Base-by-base conservation (phyloP, 2,329 filamentous ascomycete genomes). In the Sporothrix pseudoabietina region DNA sequence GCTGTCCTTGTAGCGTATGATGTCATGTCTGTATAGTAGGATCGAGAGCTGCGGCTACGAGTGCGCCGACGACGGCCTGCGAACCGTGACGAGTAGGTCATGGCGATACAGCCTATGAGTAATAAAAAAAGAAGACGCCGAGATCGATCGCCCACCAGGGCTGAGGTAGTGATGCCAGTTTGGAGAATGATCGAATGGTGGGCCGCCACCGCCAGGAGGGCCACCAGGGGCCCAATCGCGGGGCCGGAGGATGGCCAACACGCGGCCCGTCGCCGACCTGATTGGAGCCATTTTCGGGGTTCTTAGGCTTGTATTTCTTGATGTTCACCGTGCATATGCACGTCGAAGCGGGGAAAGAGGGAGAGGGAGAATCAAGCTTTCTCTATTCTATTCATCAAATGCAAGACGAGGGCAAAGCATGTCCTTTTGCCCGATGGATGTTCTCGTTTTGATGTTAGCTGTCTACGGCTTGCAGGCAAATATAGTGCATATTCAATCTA, bases 41-140 rank as follows among this genome's bases (percentile, higher is more conserved):
- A 63, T 14, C 57, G 57, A 1, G 55, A 35, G 19, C 55, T 49
- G 41, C 69, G 41, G 41, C 41, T 65, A 26, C 69, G 55, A 30
- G 41, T 49, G 30, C 69, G 55, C 16, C 55, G 41, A 4, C 55
- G 35, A 1, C n/a, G 10, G 8, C 22, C 69, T 1, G 30, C 32
- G n/a, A 71, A 61, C 1, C 69, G 69, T 6, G 69, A 71, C 7
- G 69, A 71, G 44, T 52, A 71, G 16, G 57, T 54, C 39, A 61
- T 14, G 16, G n/a, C 57, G 44, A 71, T 71, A 57, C 69, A 71
- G 41, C 55, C 41, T 41, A 71, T 9, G 35, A 71, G 55, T 16
- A 65, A 16, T 19, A 71, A 5, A 63, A 71, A 57, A 65, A 49
- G 19, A 71, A 65, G 44, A 71, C 8, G 41, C 69, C 69, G 26